Conservation (phyloP, 2,329 filamentous ascomycete species). For the Pseudocercospora fijiensis region DNA sequence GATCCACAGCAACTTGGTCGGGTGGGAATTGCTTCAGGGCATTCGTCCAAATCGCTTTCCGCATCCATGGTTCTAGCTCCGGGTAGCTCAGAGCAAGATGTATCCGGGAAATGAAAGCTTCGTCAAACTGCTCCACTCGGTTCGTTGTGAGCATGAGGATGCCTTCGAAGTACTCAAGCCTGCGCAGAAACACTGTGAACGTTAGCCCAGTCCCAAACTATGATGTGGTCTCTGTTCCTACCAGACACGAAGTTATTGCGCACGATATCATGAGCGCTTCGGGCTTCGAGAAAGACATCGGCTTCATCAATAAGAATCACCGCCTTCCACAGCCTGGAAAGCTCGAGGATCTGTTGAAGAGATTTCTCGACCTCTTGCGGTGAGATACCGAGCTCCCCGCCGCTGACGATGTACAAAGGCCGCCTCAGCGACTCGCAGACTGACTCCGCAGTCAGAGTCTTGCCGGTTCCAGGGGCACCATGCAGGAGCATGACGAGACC, state of each 20-base stretch:
- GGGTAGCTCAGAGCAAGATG: constrained; percentile 80
- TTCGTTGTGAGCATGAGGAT: constrained; percentile 87
- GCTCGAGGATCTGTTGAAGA: constrained; percentile 5
- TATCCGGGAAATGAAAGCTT: constrained; percentile 81
- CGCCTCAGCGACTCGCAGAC: constrained; percentile 37
- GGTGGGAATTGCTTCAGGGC: constrained; percentile 37
- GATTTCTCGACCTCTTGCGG: constrained; percentile 8
- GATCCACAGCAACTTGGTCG: constrained; percentile 2
- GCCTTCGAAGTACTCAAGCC: constrained; percentile 55
- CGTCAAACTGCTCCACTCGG: constrained; percentile 78
- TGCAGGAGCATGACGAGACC: constrained; percentile 41
- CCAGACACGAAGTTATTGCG: constrained; percentile 11
- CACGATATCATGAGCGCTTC: constrained; percentile 36
- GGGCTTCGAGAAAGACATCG: constrained; percentile 76
- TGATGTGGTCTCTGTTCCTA: neutral
- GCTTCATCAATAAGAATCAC: constrained; percentile 36
- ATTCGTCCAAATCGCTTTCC: constrained; percentile 66
- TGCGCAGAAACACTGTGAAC: neutral
- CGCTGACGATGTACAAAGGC: constrained; percentile 43
- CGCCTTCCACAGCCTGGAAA: constrained; percentile 17
- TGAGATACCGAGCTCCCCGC: constrained; percentile 13
- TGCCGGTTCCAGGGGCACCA: constrained; percentile 41
- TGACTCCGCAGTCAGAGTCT: constrained; percentile 43
- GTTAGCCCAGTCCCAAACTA: neutral
- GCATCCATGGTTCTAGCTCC: constrained; percentile 64